These are phyloP conservation scores for Endocalyx cinctus DNA, from an alignment of 2,329 filamentous ascomycete species.

Conservation along the genomic window DNA sequence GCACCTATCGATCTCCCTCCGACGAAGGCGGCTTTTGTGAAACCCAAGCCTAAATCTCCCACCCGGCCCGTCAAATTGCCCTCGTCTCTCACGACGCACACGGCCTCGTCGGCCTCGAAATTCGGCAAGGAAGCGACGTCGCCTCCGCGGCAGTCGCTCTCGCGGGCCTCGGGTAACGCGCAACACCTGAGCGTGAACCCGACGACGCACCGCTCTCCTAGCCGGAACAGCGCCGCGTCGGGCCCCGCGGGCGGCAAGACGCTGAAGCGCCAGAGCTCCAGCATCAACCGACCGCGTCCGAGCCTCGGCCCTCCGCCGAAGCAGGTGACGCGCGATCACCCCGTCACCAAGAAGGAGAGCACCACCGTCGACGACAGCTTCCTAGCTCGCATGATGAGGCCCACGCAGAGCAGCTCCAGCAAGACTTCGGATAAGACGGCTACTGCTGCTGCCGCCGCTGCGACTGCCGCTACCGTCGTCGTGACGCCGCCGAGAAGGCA, in stretches of 20 bases:
- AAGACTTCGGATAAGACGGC: slow-evolving; percentile 62
- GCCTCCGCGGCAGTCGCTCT: slow-evolving; percentile 35
- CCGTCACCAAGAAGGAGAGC: slow-evolving; percentile 44
- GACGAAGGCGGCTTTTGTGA: slow-evolving; percentile 42
- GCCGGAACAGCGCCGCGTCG: slow-evolving; percentile 38
- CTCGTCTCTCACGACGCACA: slow-evolving; percentile 64
- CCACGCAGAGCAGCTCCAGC: slow-evolving; percentile 63
- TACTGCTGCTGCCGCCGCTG: slow-evolving; percentile 32
- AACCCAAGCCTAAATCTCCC: slow-evolving; percentile 62
- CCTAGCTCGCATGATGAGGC: slow-evolving; percentile 77
- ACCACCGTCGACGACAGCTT: slow-evolving; percentile 65
- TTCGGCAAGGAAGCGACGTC: slow-evolving; percentile 31
- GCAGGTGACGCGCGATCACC: slow-evolving; percentile 45
- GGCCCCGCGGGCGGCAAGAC: slow-evolving; percentile 21
- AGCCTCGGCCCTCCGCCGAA: slow-evolving; percentile 57
- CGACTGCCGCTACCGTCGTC: slow-evolving; percentile 8
- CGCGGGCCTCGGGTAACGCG: slow-evolving; percentile 34
- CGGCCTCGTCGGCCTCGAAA: slow-evolving; percentile 64
- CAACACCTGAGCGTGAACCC: slow-evolving; percentile 20
- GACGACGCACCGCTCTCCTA: slow-evolving; percentile 37
- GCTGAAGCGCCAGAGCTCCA: slow-evolving; percentile 42
- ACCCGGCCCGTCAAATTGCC: slow-evolving; percentile 65
- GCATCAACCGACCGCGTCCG: slow-evolving; percentile 40
- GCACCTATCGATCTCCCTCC: slow-evolving; percentile 36
- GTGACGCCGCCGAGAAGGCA: slow-evolving; percentile 14